Conservation (phyloP, 2,329 filamentous ascomycete genomes). For the Sarocladium strictum region DNA sequence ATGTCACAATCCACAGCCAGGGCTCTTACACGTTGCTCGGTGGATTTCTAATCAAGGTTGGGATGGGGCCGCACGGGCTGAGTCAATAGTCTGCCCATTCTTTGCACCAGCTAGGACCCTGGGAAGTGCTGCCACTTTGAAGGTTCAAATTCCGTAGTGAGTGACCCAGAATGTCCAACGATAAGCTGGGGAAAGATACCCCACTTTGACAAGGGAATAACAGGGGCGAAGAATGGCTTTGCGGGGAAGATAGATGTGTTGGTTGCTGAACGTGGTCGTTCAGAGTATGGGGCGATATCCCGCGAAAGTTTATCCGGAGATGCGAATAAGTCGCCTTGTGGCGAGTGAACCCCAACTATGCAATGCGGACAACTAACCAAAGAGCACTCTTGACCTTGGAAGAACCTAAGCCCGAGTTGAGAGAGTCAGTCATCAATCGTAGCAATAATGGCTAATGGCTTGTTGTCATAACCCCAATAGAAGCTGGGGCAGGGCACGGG, state of each 20-base stretch:
- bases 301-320: conserved; percentile 4
- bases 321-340: background rate
- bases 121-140: background rate
- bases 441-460: too few relatives aligned
- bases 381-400: too few relatives aligned
- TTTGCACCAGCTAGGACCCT: background rate
- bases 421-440: too few relatives aligned
- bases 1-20: background rate
- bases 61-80: background rate
- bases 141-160: background rate
- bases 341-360: background rate
- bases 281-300: background rate
- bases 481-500: too few relatives aligned
- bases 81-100: background rate
- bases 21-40: background rate
- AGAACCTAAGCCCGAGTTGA: too few relatives aligned
- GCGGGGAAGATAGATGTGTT: background rate
- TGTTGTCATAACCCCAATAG: too few relatives aligned
- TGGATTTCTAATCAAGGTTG: background rate
- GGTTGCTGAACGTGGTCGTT: background rate
- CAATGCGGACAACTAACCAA: too few relatives aligned
- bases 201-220: background rate
- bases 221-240: background rate
- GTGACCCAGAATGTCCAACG: background rate
- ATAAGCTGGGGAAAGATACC: background rate